Evolutionary conservation across 2,329 filamentous ascomycete genomes (phyloP).

Genomic region (Epichloe aotearoae): DNA sequence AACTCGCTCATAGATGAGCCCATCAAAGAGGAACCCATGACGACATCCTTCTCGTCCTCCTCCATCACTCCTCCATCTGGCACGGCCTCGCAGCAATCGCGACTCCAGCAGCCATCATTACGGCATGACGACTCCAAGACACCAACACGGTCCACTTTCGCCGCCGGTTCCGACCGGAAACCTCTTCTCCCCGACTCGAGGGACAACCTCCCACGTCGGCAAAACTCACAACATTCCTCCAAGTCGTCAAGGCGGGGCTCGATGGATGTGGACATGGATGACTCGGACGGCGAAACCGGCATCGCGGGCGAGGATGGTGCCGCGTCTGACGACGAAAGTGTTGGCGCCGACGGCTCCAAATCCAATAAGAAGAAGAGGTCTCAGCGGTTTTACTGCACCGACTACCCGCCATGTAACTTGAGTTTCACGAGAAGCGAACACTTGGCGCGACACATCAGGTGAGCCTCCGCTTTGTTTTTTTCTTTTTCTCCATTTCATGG

Average conservation of each 20-base stretch:
- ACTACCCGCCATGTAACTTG: slow-evolving; percentile 83
- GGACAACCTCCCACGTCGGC: slow-evolving; percentile 21
- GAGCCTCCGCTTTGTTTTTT: slow-evolving; percentile 10
- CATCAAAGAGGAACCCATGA: slow-evolving; percentile 23
- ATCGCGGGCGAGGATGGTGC: slow-evolving; percentile 32
- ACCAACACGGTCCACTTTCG: slow-evolving; percentile 48
- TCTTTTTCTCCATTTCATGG: background rate
- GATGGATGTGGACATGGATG: slow-evolving; percentile 64
- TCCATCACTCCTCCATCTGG: slow-evolving; percentile 20
- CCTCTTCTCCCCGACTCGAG: slow-evolving; percentile 37
- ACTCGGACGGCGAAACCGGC: slow-evolving; percentile 52
- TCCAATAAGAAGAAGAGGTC: slow-evolving; percentile 92
- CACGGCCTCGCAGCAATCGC: slow-evolving; percentile 20
- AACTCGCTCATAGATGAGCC: slow-evolving; percentile 26
- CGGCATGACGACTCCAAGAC: slow-evolving; percentile 38
- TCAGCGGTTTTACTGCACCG: slow-evolving; percentile 90
- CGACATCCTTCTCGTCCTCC: slow-evolving; percentile 18
- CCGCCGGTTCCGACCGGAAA: slow-evolving; percentile 32
- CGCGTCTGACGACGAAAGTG: slow-evolving; percentile 52
- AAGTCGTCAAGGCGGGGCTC: slow-evolving; percentile 43
- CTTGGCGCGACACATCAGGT: slow-evolving; percentile 86
- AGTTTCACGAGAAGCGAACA: slow-evolving; percentile 97
- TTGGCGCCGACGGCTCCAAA: slow-evolving; percentile 50
- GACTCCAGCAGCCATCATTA: slow-evolving; percentile 13
- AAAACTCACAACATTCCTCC: slow-evolving; percentile 46